phyloP scores from a whole-genome alignment of 2,329 filamentous ascomycete species.

The Alternaria atra region DNA sequence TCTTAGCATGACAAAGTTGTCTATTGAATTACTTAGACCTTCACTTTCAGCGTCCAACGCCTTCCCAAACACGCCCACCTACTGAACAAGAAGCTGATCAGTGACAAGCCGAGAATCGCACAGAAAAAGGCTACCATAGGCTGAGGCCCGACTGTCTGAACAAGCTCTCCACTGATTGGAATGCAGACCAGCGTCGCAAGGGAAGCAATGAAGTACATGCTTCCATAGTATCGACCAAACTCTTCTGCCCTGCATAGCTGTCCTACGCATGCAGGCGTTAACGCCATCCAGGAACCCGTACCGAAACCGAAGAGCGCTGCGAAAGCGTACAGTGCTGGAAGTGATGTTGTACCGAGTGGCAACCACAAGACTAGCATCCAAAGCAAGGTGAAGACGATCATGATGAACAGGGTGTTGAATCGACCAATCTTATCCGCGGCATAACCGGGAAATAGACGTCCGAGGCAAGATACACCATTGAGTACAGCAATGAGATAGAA shows the following conservation, averaged over 20 bases:
- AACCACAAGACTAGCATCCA: slow-evolving; percentile 50
- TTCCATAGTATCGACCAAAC: slow-evolving; percentile 62
- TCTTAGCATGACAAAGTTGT: not conserved
- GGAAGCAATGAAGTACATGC: slow-evolving; percentile 52
- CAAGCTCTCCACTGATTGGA: slow-evolving; percentile 48
- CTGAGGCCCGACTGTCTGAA: slow-evolving; percentile 44
- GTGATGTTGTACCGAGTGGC: slow-evolving; percentile 42
- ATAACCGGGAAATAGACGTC: slow-evolving; percentile 52
- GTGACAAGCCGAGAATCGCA: slow-evolving; percentile 41
- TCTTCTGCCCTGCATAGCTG: slow-evolving; percentile 59
- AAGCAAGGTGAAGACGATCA: slow-evolving; percentile 47
- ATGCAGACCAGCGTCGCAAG: slow-evolving; percentile 49
- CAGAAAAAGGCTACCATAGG: slow-evolving; percentile 49
- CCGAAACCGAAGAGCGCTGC: slow-evolving; percentile 58
- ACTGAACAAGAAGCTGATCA: slow-evolving; percentile 44
- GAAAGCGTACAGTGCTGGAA: slow-evolving; percentile 51
- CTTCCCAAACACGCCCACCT: slow-evolving; percentile 49
- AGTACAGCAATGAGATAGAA: slow-evolving; percentile 52
- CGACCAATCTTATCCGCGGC: slow-evolving; percentile 53
- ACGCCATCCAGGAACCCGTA: slow-evolving; percentile 56
- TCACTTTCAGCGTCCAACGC: slow-evolving; percentile 40
- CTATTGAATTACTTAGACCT: slow-evolving; percentile 19
- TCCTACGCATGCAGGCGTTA: slow-evolving; percentile 58
- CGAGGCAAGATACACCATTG: slow-evolving; percentile 54
- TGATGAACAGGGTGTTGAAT: slow-evolving; percentile 53